These are phyloP conservation scores for Coniochaeta hoffmannii DNA, from an alignment of 2,329 filamentous ascomycete genomes.

Conservation along the genomic window DNA sequence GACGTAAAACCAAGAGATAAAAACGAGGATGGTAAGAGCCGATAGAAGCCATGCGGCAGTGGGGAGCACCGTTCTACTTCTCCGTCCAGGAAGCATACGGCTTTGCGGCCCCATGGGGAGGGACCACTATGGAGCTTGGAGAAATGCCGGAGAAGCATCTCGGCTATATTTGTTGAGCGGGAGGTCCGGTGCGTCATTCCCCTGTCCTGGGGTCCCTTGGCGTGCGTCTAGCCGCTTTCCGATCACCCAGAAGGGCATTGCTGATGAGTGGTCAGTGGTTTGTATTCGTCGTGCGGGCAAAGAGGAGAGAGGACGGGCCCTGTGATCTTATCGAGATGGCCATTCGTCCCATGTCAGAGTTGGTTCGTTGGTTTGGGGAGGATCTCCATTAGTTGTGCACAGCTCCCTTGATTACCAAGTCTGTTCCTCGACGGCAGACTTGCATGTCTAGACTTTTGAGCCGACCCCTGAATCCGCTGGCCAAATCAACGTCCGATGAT, in stretches of 20 bases:
- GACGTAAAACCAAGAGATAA: conserved; percentile 8
- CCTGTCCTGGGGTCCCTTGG: neutral
- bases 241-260: neutral
- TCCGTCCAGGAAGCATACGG: conserved; percentile 4
- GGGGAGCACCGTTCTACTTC: conserved; percentile 7
- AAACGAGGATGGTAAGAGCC: conserved; percentile 7
- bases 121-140: neutral
- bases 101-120: neutral
- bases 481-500: neutral
- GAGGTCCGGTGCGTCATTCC: neutral
- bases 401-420: too few species aligned
- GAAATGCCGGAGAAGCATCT: conserved; percentile 1
- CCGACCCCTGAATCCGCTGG: neutral
- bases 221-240: neutral
- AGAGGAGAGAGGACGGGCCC: neutral
- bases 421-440: too few species aligned
- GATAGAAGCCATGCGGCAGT: conserved; percentile 2
- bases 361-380: too few species aligned
- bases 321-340: neutral
- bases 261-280: neutral
- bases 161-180: neutral
- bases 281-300: neutral
- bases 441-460: too few species aligned
- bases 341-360: neutral
- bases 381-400: too few species aligned